A percentile compares a stretch with the other conserved stretches of the same genome.
phyloP scores from a whole-genome alignment of 306 rosid species.

The Medicago ruthenica region DNA sequence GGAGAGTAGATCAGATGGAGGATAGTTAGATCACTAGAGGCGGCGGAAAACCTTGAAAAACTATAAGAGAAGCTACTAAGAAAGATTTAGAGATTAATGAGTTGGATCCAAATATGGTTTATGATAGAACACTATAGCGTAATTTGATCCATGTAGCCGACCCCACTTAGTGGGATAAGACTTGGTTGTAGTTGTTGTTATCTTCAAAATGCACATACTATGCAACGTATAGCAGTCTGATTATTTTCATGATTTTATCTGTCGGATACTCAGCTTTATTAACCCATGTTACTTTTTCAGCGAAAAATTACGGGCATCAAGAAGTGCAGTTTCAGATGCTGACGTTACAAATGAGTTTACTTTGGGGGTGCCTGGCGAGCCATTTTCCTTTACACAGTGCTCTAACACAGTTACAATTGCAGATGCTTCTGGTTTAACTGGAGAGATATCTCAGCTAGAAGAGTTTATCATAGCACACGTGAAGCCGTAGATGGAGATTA shows the following conservation, averaged over 20 bases:
- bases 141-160: too few relatives aligned
- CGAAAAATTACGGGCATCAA: slow-evolving; percentile 80
- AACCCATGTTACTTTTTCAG: slow-evolving; percentile 52
- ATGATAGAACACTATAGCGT: too few relatives aligned
- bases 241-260: slow-evolving; percentile 23
- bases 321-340: slow-evolving; percentile 83
- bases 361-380: slow-evolving; percentile 71
- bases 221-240: neutral
- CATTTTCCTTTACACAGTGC: slow-evolving; percentile 82
- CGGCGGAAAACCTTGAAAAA: too few relatives aligned
- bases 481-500: slow-evolving; percentile 45
- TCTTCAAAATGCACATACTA: slow-evolving; percentile 7
- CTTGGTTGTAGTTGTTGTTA: slow-evolving; percentile 10
- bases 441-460: slow-evolving; percentile 74
- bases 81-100: too few relatives aligned
- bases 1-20: too few relatives aligned
- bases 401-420: slow-evolving; percentile 75
- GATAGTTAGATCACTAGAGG: too few relatives aligned
- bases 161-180: too few relatives aligned
- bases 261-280: slow-evolving; percentile 3
- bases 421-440: slow-evolving; percentile 79
- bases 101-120: too few relatives aligned
- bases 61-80: too few relatives aligned
- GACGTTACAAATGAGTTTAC: slow-evolving; percentile 81
- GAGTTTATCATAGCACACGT: slow-evolving; percentile 77